A percentile compares a stretch with the other conserved stretches of the same genome.
These are phyloP conservation scores for Sphagnum contortum DNA, from an alignment of 225 moss, liverwort and hornwort species.

Conservation along the genomic window DNA sequence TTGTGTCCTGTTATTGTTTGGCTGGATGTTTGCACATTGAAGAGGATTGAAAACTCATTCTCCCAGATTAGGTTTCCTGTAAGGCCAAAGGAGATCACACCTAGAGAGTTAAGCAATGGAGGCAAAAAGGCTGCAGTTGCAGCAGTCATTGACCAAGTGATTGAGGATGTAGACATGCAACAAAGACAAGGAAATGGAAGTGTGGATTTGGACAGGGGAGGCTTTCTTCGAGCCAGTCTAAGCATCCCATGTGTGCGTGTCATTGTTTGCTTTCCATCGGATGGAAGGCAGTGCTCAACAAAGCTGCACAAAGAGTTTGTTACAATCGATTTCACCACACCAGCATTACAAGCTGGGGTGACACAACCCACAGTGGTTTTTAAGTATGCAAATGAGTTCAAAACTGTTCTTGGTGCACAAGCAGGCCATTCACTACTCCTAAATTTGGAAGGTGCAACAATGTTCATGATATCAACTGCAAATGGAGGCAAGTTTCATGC, in stretches of 20 bases:
- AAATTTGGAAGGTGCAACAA: constrained; percentile 27
- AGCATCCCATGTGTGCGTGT: constrained; percentile 58
- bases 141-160: constrained; percentile 3
- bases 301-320: constrained; percentile 22
- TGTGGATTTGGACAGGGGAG: constrained; percentile 9
- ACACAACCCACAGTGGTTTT: constrained; percentile 25
- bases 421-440: constrained; percentile 28
- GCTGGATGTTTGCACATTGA: constrained; percentile 69
- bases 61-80: constrained; percentile 19
- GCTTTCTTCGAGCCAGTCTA: constrained; percentile 37
- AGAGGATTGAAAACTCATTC: constrained; percentile 43
- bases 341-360: constrained; percentile 10
- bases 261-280: constrained; percentile 40
- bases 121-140: too few relatives aligned
- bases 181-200: constrained; percentile 19
- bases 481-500: constrained; percentile 5
- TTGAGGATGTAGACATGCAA: constrained; percentile 6
- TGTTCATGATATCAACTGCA: constrained; percentile 32
- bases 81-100: too few relatives aligned
- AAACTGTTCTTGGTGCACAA: constrained; percentile 1
- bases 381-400: constrained; percentile 10
- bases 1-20: constrained; percentile 62
- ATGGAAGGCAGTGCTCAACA: constrained; percentile 5
- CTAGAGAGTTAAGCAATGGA: too few relatives aligned
- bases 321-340: constrained; percentile 22